Conservation (phyloP, 2,329 filamentous ascomycete genomes). For the Colletotrichum tofieldiae region DNA sequence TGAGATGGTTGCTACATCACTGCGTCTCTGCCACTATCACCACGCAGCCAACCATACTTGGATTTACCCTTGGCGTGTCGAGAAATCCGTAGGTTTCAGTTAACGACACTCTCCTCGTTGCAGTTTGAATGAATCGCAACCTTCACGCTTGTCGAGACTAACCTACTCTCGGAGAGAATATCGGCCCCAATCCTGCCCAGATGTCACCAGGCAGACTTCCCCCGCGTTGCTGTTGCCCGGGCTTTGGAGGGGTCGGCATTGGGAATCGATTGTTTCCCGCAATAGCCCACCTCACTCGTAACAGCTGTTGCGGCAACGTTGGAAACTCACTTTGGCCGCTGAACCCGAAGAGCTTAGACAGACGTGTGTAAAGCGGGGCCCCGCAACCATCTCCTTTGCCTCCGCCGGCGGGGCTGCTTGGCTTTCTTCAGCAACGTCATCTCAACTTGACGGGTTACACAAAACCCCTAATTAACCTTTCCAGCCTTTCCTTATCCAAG, state of each 20-base stretch:
- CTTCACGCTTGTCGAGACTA: neutral
- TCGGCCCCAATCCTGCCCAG: neutral
- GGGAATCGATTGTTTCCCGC: neutral
- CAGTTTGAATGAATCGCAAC: neutral
- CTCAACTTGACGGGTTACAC: constrained; percentile 14
- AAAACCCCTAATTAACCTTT: neutral
- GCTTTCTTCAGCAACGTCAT: neutral
- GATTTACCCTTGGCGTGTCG: neutral
- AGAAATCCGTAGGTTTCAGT: neutral
- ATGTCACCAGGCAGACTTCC: neutral
- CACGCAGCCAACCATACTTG: neutral
- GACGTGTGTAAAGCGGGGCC: neutral
- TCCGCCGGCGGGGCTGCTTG: neutral
- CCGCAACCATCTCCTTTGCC: constrained; percentile 8
- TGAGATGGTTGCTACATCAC: neutral
- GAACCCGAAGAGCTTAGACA: no score
- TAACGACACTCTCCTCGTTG: neutral
- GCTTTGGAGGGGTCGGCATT: neutral
- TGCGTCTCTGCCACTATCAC: neutral
- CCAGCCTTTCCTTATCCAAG: constrained; percentile 3
- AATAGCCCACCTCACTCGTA: neutral
- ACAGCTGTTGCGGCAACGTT: neutral
- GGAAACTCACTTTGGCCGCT: neutral
- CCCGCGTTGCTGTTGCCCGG: neutral
- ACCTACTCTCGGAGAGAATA: neutral